Percentiles rank a stretch among this genome's conserved stretches.
phyloP scores from a whole-genome alignment of 1,284 basidiomycete species.

The Afroboletus lepidellus region DNA sequence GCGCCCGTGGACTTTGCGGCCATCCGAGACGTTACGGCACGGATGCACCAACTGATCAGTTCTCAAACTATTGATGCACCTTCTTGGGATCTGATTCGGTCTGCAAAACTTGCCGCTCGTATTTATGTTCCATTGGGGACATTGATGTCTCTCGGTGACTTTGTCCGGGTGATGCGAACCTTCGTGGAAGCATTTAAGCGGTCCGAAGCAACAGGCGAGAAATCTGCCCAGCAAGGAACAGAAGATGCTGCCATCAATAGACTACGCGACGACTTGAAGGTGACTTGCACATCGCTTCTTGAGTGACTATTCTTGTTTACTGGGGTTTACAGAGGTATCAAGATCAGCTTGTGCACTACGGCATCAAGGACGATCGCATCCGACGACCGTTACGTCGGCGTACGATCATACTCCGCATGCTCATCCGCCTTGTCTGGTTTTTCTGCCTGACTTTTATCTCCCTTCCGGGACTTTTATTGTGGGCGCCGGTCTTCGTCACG shows the following conservation, averaged over 20 bases:
- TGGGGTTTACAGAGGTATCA: conserved; percentile 58
- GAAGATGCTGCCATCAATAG: conserved; percentile 38
- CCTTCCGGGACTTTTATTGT: conserved; percentile 77
- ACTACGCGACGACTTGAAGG: conserved; percentile 63
- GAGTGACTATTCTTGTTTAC: conserved; percentile 2
- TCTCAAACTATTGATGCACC: conserved; percentile 79
- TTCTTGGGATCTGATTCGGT: conserved; percentile 74
- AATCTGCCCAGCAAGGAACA: conserved; percentile 12
- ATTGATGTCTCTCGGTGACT: conserved; percentile 75
- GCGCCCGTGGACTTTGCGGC: conserved; percentile 59
- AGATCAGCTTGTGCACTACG: conserved; percentile 58
- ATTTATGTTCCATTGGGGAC: conserved; percentile 85
- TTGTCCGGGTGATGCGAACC: conserved; percentile 68
- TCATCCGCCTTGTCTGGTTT: conserved; percentile 63
- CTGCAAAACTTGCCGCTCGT: conserved; percentile 70
- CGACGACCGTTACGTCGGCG: conserved; percentile 58
- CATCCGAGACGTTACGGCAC: conserved; percentile 61
- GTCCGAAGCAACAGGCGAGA: conserved; percentile 32
- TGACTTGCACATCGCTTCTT: conserved; percentile 28
- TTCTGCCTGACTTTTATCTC: conserved; percentile 68
- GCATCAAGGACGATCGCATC: conserved; percentile 81
- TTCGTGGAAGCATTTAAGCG: conserved; percentile 77
- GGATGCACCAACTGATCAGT: conserved; percentile 66
- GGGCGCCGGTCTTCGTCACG: conserved; percentile 73
- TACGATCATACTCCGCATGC: conserved; percentile 53